These are phyloP conservation scores for Dissophora ornata DNA, from an alignment of 192 early-diverging fungal genomes.

Conservation along the genomic window DNA sequence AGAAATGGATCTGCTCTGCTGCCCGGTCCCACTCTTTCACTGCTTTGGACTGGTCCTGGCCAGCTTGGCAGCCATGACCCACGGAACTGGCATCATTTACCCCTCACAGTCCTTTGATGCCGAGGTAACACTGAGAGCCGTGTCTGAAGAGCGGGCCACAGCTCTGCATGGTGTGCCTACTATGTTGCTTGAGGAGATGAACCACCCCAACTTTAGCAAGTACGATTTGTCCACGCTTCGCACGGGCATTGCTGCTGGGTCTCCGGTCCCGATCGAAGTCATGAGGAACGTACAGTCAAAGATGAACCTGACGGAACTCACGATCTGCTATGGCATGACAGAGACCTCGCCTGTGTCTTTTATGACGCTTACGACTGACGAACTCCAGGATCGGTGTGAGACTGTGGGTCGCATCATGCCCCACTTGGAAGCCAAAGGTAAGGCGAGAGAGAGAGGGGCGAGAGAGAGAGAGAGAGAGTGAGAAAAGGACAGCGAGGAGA, in stretches of 20 bases:
- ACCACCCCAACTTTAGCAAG: conserved; percentile 56
- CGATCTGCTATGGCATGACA: conserved; percentile 56
- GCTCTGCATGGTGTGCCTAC: conserved; percentile 61
- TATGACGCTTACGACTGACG: conserved; percentile 45
- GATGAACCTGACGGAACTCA: conserved; percentile 56
- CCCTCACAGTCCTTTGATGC: conserved; percentile 57
- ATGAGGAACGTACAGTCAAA: conserved; percentile 60
- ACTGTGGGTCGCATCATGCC: conserved; percentile 59
- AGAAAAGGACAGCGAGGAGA: too few relatives aligned
- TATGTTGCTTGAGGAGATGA: conserved; percentile 48
- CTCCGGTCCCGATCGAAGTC: conserved; percentile 57
- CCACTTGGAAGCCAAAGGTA: conserved; percentile 60
- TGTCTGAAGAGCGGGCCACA: conserved; percentile 55
- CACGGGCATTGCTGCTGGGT: conserved; percentile 62
- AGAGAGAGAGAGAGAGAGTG: too few relatives aligned
- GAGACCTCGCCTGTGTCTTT: conserved; percentile 60
- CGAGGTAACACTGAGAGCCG: conserved; percentile 52
- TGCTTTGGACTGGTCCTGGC: conserved; percentile 65
- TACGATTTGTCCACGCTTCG: conserved; percentile 54
- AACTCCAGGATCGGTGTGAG: conserved; percentile 43
- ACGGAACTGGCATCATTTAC: conserved; percentile 56
- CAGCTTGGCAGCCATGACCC: conserved; percentile 57
- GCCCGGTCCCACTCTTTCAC: conserved; percentile 64
- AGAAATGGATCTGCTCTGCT: conserved; percentile 55
- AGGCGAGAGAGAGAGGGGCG: too few relatives aligned